Percentiles rank a stretch among this genome's conserved stretches.
Evolutionary conservation across 768 basidiomycete species (phyloP).

Genomic region (Suillus subluteus): DNA sequence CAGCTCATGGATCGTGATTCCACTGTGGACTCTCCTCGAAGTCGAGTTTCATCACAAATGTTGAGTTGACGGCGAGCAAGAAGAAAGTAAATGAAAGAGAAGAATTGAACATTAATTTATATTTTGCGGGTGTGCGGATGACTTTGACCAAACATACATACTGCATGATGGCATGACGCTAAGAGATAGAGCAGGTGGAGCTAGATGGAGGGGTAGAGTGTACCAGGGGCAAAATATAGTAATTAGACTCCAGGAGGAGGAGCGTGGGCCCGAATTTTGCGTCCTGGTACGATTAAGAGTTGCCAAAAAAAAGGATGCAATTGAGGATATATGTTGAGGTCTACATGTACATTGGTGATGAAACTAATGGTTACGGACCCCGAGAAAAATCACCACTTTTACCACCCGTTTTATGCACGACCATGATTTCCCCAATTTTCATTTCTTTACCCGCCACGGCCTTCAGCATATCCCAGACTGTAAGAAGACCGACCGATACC

Average conservation of each 20-base stretch:
- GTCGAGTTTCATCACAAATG: neutral
- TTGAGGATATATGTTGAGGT: neutral
- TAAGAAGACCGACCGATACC: slow-evolving; percentile 75
- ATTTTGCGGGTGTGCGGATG: neutral
- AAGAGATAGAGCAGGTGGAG: neutral
- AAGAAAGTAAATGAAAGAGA: neutral
- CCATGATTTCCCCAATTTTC: slow-evolving; percentile 71
- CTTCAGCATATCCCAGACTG: slow-evolving; percentile 95
- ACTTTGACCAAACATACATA: neutral
- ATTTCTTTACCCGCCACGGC: slow-evolving; percentile 88
- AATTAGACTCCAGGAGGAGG: neutral
- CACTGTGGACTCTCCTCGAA: neutral
- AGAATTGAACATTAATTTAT: neutral
- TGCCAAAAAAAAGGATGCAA: neutral
- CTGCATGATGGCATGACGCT: neutral
- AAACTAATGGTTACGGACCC: neutral
- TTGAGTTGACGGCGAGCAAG: neutral
- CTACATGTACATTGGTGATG: neutral
- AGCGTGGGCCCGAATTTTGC: neutral
- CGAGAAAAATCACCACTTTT: slow-evolving; percentile 69
- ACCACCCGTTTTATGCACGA: slow-evolving; percentile 73
- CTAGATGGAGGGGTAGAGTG: neutral
- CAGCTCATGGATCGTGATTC: too few species aligned
- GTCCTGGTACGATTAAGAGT: neutral
- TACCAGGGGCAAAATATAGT: neutral